Evolutionary conservation across 768 basidiomycete species (phyloP).

Genomic region (Boletus pseudo-olivaceus): DNA sequence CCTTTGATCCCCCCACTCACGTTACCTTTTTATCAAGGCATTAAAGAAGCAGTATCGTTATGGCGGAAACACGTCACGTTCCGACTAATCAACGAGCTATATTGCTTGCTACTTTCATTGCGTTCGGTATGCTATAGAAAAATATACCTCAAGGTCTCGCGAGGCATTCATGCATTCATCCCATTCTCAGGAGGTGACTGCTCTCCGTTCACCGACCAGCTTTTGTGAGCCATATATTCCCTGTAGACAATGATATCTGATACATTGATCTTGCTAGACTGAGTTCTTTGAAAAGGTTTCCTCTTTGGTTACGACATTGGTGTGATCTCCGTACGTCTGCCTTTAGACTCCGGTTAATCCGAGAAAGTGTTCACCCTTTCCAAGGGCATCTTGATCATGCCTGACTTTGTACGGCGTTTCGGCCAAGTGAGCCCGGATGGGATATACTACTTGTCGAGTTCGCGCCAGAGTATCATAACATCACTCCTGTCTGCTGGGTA

Average conservation of each 20-base stretch:
- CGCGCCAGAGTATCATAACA: conserved; percentile 16
- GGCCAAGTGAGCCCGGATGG: conserved; percentile 7
- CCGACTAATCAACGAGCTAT: conserved; percentile 12
- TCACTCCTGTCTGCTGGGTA: conserved; percentile 16
- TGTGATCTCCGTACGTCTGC: conserved; percentile 12
- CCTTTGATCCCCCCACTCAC: neutral
- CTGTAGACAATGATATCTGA: neutral
- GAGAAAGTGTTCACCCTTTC: neutral
- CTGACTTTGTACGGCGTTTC: conserved; percentile 13
- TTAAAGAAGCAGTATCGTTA: neutral
- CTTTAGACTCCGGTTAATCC: neutral
- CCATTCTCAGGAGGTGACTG: conserved; percentile 7
- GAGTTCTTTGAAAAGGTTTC: conserved; percentile 5
- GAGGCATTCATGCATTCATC: neutral
- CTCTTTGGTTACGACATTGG: conserved; percentile 16
- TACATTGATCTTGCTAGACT: conserved; percentile 1
- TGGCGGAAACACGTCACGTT: conserved; percentile 2
- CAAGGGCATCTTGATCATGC: conserved; percentile 16
- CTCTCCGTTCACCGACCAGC: neutral
- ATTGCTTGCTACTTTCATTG: conserved; percentile 14
- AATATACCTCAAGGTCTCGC: neutral
- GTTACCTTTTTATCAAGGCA: neutral
- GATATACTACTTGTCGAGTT: conserved; percentile 14
- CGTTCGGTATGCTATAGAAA: conserved; percentile 8
- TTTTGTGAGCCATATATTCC: neutral